Evolutionary conservation across 805 yeast genomes (phyloP), one percentile per base, ranked within the genome.

Genomic region (Nakazawaea peltata): DNA sequence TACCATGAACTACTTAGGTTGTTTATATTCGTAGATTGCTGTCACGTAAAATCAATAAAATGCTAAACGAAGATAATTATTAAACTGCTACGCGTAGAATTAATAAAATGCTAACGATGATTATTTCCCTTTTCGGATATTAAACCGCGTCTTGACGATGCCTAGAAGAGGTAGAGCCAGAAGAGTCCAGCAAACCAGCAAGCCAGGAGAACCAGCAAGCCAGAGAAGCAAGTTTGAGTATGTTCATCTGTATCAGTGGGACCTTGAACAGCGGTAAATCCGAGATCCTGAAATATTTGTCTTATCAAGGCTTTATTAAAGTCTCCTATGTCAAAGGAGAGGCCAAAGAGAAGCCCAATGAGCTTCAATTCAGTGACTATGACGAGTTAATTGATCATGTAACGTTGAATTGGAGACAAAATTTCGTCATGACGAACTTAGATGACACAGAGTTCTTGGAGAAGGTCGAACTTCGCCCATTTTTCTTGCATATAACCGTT

Each of bases 211-310:
- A n/a, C n/a, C n/a, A n/a, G n/a, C n/a, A n/a, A n/a, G n/a, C n/a
- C n/a, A n/a, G n/a, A n/a, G n/a, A n/a, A n/a, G n/a, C n/a, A n/a
- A n/a, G n/a, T n/a, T n/a, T n/a, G n/a, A n/a, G 17, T 4, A 83
- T 83, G 94, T 63, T 84, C 28, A 69, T 83, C 17, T 92, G 90
- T 2, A 64, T 83, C 4, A 74, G 88, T 0, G 94, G 94, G 0
- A 69, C 85, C 0, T 47, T 69, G 1, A 65, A 76, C 29, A 67
- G 87, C 12, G 94, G 94, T 1, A 74, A 77, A 45, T 64, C 74
- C 2, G 79, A 75, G 39, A 75, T 79, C 2, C 76, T 76, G 1
- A 56, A 72, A 28, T 81, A 74, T 49, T 58, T 83, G 33, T 58
- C 63, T 3, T 56, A 57, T 30, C 74, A 69, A 39, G 83, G 81